Evolutionary conservation across 176 grass and related monocot species (phyloP), one percentile per base, ranked within the genome.

Genomic region (Cocos nucifera): DNA sequence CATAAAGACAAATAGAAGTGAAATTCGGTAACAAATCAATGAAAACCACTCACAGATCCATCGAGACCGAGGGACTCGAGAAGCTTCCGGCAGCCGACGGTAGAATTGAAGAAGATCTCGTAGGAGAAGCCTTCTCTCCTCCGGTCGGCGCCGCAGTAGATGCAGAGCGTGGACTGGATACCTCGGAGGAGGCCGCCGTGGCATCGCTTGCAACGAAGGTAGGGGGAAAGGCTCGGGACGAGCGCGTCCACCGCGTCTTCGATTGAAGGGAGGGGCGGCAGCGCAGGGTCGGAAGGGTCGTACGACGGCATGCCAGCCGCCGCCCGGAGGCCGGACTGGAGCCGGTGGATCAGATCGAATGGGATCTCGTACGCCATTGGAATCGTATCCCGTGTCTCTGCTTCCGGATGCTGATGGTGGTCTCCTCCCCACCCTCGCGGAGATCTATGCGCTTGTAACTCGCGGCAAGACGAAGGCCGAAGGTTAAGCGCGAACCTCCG

Each of bases 31-130:
- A 65, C 50, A 8, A 20, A 32, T 58, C 17, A 35, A 62, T 18
- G 32, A 9, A 60, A 50, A 49, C 20, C 28, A 64, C 89, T 88
- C 75, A 95, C 84, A 17, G 89, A 88, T 85, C 84, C 89, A 62
- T 88, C 75, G 14, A 88, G 60, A 48, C 84, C 75, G 14, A 88
- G 81, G 20, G 75, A 82, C 39, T 67, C 69, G 19, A 95, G 81
- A 56, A 88, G n/a, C 81, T 78, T 78, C 59, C 48, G 65, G 67
- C 67, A 85, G 17, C 80, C 78, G 39, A 29, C 22, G 4, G 77
- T 63, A 18, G 17, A 58, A 35, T 32, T 53, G 63, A 95, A 95
- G 60, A 81, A 77, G 61, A 88, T 61, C 49, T 63, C 75, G 25
- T 4, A 17, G 6, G 56, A 66, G 32, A 49, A 64, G 25, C 49